Conservation (phyloP, 345 rosid genomes). For the Dipteronia dyeriana region DNA sequence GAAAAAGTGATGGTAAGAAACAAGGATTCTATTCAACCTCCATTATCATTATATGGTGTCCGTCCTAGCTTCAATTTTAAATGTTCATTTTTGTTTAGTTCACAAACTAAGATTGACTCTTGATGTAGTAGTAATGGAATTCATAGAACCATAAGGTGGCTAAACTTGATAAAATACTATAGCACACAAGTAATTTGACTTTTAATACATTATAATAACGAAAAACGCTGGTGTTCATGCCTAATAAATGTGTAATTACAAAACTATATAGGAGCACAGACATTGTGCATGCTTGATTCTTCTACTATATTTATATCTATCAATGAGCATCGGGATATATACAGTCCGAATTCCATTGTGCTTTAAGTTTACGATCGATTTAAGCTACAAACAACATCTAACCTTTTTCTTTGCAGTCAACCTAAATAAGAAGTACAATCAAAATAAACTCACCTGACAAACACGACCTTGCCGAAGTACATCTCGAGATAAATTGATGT, state of each 20-base stretch:
- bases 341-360: not conserved
- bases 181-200: not conserved
- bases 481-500: conserved; percentile 56
- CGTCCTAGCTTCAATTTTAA: not conserved
- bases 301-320: too few species aligned
- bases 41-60: not conserved
- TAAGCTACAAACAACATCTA: not conserved
- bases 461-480: conserved; percentile 81
- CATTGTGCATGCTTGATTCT: not conserved
- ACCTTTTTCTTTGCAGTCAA: not conserved
- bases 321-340: not conserved
- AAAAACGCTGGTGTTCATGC: not conserved
- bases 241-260: not conserved
- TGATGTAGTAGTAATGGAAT: not conserved
- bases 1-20: too few species aligned
- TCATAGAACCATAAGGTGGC: not conserved
- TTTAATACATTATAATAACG: not conserved
- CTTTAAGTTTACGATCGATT: not conserved
- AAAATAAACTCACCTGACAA: conserved; percentile 48
- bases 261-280: not conserved
- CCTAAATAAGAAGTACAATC: not conserved
- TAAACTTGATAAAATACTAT: not conserved
- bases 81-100: not conserved
- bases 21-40: too few species aligned
- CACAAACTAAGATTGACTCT: not conserved